A percentile compares a stretch with the other conserved stretches of the same genome.
phyloP scores from a whole-genome alignment of 2,329 filamentous ascomycete species.

The Colletotrichum shisoi region DNA sequence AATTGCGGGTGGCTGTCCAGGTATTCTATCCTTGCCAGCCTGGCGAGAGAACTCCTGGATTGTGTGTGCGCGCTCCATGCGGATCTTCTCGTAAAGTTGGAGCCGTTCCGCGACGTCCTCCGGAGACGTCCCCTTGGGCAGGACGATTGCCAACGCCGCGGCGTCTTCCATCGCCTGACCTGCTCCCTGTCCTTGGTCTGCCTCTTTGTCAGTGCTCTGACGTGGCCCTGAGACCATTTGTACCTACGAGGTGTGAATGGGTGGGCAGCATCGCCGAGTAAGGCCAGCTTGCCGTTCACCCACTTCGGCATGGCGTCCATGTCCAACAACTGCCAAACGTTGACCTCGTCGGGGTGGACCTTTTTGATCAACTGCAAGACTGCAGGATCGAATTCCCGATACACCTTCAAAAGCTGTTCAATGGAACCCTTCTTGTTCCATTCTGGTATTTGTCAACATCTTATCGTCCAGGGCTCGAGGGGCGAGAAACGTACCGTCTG shows the following conservation, averaged over 20 bases:
- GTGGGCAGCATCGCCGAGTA: constrained; percentile 74
- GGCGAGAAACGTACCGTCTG: constrained; percentile 45
- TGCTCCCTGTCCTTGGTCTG: constrained; percentile 66
- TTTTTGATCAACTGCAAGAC: constrained; percentile 53
- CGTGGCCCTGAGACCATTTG: too few relatives aligned
- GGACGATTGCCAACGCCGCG: constrained; percentile 63
- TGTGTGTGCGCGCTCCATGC: constrained; percentile 63
- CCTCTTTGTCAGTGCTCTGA: background rate
- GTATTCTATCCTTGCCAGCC: constrained; percentile 55
- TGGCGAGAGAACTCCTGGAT: constrained; percentile 67
- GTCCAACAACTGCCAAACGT: constrained; percentile 68
- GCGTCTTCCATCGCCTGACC: constrained; percentile 72
- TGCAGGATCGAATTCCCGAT: constrained; percentile 54
- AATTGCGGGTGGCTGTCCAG: constrained; percentile 12
- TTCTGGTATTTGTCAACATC: constrained; percentile 41
- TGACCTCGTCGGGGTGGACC: constrained; percentile 56
- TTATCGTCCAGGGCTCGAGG: background rate
- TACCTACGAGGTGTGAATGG: constrained; percentile 68
- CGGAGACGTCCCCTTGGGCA: constrained; percentile 55
- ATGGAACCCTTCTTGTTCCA: constrained; percentile 52
- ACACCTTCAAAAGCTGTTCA: constrained; percentile 51
- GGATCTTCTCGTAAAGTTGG: constrained; percentile 65
- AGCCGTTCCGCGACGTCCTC: constrained; percentile 63
- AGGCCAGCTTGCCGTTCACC: constrained; percentile 60
- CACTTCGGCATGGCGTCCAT: constrained; percentile 67